phyloP scores from a whole-genome alignment of 768 basidiomycete genomes.

The Tylopilus rubrobrunneus region DNA sequence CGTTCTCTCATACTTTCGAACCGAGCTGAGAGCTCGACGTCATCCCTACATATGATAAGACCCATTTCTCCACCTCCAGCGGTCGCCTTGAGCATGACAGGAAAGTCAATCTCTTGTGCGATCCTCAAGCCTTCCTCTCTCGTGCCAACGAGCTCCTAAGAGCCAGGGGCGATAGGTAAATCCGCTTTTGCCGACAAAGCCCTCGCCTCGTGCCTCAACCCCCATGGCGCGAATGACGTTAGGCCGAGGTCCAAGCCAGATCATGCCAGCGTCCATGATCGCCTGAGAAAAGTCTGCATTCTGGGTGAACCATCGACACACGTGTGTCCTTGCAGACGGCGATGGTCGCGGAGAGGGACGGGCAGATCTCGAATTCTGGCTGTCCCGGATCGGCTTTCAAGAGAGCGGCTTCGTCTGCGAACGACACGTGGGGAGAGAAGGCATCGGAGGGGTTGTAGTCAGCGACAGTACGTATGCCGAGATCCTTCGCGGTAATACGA shows the following conservation, averaged over 20 bases:
- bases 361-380: slow-evolving; percentile 45
- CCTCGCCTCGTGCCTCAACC: slow-evolving; percentile 57
- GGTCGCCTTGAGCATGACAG: slow-evolving; percentile 64
- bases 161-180: slow-evolving; percentile 56
- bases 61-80: slow-evolving; percentile 72
- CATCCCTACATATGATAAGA: slow-evolving; percentile 48
- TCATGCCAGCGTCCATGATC: slow-evolving; percentile 46
- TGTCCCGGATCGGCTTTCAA: slow-evolving; percentile 24
- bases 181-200: slow-evolving; percentile 42
- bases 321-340: slow-evolving; percentile 37
- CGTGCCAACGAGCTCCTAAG: slow-evolving; percentile 41
- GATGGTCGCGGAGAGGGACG: slow-evolving; percentile 37
- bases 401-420: slow-evolving; percentile 48
- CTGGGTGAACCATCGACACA: slow-evolving; percentile 54
- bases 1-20: slow-evolving; percentile 38
- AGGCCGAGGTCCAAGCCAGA: slow-evolving; percentile 55
- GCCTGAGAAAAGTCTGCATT: slow-evolving; percentile 51
- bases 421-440: slow-evolving; percentile 51
- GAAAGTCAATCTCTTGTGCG: slow-evolving; percentile 47
- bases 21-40: slow-evolving; percentile 33
- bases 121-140: slow-evolving; percentile 39
- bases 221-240: slow-evolving; percentile 53
- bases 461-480: slow-evolving; percentile 52
- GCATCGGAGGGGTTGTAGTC: slow-evolving; percentile 59
- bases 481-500: slow-evolving; percentile 47